These are phyloP conservation scores for Ustilago trichophora DNA, from an alignment of 1,284 basidiomycete species.

Conservation along the genomic window DNA sequence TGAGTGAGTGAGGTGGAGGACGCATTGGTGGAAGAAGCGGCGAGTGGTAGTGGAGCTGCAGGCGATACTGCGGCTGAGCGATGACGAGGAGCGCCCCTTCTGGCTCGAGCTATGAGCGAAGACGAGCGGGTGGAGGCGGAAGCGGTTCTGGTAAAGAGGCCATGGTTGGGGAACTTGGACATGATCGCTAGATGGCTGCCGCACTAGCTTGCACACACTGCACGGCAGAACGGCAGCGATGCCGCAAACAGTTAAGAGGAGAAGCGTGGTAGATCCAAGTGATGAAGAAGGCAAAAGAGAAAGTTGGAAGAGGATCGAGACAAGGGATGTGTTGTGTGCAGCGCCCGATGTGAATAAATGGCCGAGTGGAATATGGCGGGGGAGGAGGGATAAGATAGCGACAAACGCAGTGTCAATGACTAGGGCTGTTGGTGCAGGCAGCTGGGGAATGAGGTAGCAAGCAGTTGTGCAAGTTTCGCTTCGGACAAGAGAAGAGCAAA, in stretches of 20 bases:
- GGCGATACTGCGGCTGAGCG: slow-evolving; percentile 19
- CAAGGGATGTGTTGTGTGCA: too few species aligned
- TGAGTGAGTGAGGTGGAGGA: background rate
- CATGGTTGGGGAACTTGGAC: slow-evolving; percentile 51
- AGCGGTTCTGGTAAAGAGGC: slow-evolving; percentile 45
- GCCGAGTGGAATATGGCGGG: too few species aligned
- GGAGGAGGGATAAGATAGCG: too few species aligned
- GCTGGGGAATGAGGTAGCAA: too few species aligned
- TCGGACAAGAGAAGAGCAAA: too few species aligned
- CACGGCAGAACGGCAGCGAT: background rate
- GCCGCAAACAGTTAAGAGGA: background rate
- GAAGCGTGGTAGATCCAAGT: background rate
- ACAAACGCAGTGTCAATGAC: too few species aligned
- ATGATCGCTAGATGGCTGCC: slow-evolving; percentile 4
- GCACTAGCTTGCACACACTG: background rate
- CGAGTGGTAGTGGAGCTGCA: background rate
- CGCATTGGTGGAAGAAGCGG: background rate
- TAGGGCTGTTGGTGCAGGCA: too few species aligned
- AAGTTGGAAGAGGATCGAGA: too few species aligned
- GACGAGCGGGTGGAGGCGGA: slow-evolving; percentile 36
- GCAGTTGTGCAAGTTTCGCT: too few species aligned
- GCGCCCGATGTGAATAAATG: background rate
- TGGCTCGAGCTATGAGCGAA: slow-evolving; percentile 22
- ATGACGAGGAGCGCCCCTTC: slow-evolving; percentile 31
- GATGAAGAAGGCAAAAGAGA: background rate